Base-by-base conservation (phyloP, 2,329 filamentous ascomycete genomes). In the Colletotrichum lentis region DNA sequence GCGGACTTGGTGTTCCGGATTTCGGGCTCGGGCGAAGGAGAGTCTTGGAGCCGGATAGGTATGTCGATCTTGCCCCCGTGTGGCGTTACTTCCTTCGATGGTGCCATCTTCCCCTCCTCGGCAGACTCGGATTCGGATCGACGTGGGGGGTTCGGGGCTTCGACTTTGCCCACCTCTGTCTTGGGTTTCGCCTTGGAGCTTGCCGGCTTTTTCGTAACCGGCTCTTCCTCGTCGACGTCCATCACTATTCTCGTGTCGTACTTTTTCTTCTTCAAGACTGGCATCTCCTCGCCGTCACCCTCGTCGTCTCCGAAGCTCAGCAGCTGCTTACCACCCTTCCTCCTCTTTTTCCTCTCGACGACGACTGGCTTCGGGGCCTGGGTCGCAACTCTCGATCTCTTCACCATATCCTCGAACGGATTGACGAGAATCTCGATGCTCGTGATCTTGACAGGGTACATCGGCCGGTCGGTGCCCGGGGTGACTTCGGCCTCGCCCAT, bases 401-500 rank as follows among this genome's bases (percentile, higher is more conserved):
- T 91, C 73, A 89, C 86, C 91, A 96, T 94, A 74, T 92, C 91
- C 56, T 91, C 87, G 69, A 95, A 96, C 0, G 92, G 92, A 74
- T 96, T 96, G 55, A 94, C 87, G 71, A 96, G 77, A 22, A 96
- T 88, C 77, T 96, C 92, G 35, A 91, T 82, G 22, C 84, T 82
- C 4, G 88, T 89, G 67, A 99, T 90, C 77, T 90, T 94, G 43
- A 93, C 88, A 0, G 95, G 91, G 77, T 97, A 99, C 56, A 96
- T 80, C 2, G 95, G 95, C 69, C 93, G 86, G 71, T 98, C 95
- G 7, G 87, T 90, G 18, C 89, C 90, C 62, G 93, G 90, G 31
- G 90, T 87, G 20, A 96, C 82, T 76, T 98, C 96, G 0, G 88
- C 88, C 76, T 98, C 94, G 22, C 91, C 94, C 84, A 98, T 97